phyloP scores from a whole-genome alignment of 2,329 filamentous ascomycete species.

The Penicillium sp. region DNA sequence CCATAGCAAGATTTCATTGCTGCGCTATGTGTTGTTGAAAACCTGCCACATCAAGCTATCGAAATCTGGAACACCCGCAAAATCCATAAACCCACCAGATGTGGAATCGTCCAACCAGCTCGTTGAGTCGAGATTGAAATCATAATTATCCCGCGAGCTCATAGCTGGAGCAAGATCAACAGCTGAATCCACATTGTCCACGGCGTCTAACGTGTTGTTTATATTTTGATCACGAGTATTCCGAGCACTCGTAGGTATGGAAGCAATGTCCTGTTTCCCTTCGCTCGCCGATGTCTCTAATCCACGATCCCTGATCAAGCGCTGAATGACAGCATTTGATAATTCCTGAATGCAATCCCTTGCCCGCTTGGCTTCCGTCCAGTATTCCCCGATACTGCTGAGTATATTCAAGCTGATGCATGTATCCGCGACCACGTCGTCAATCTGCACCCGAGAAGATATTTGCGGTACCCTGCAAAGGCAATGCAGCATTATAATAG shows the following conservation, averaged over 20 bases:
- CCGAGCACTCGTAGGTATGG: not conserved
- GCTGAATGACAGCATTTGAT: constrained; percentile 27
- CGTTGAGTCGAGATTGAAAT: constrained; percentile 10
- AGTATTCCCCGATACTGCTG: constrained; percentile 55
- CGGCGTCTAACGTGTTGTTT: not conserved
- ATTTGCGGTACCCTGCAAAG: constrained; percentile 50
- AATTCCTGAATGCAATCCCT: constrained; percentile 33
- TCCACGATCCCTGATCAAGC: constrained; percentile 18
- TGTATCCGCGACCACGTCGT: constrained; percentile 45
- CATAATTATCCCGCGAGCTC: constrained; percentile 20
- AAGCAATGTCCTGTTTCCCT: not conserved
- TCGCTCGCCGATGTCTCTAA: constrained; percentile 11
- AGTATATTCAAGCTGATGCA: constrained; percentile 49
- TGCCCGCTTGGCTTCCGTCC: constrained; percentile 46
- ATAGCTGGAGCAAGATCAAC: constrained; percentile 6
- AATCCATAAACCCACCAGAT: constrained; percentile 25
- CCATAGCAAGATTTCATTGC: not conserved
- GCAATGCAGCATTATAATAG: constrained; percentile 54
- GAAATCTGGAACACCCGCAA: constrained; percentile 28
- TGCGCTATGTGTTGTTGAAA: constrained; percentile 15
- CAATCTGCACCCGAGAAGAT: constrained; percentile 37
- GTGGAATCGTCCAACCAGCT: constrained; percentile 26
- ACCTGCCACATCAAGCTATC: constrained; percentile 33
- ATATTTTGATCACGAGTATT: constrained; percentile 6
- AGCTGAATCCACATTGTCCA: constrained; percentile 4